A percentile compares a stretch with the other conserved stretches of the same genome.
Conservation (phyloP, 495 filamentous ascomycete genomes). For the Friedmanniomyces endolithicus region DNA sequence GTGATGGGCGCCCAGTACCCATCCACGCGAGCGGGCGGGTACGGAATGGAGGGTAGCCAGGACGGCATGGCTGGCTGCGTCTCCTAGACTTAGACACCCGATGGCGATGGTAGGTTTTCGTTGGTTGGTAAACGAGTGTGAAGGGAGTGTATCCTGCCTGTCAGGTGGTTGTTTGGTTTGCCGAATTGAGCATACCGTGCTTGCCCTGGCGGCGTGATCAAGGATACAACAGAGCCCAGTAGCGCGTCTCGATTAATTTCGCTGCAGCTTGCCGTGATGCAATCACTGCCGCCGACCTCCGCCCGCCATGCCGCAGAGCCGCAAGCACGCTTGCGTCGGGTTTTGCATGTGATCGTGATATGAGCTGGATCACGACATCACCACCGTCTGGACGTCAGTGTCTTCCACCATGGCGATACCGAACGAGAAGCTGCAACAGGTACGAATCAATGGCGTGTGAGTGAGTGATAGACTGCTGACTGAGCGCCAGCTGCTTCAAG, state of each 20-base stretch:
- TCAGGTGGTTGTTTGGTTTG: neutral
- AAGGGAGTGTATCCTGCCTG: neutral
- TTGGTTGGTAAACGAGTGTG: neutral
- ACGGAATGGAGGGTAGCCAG: slow-evolving; percentile 52
- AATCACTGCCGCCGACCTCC: neutral
- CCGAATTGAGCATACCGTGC: neutral
- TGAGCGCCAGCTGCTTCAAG: slow-evolving; percentile 61
- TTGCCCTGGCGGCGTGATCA: neutral
- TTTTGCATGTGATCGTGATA: neutral
- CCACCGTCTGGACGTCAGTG: neutral
- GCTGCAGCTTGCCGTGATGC: neutral
- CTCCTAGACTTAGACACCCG: neutral
- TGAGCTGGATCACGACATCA: neutral
- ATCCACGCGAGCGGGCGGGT: slow-evolving; percentile 46
- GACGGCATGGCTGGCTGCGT: slow-evolving; percentile 6
- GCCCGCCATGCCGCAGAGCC: neutral
- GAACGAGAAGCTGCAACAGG: slow-evolving; percentile 92
- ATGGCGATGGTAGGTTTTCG: neutral
- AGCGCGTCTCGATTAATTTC: too few relatives aligned
- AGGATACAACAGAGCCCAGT: too few relatives aligned
- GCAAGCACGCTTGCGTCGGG: neutral
- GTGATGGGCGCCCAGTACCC: slow-evolving; percentile 81
- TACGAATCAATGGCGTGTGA: slow-evolving; percentile 22
- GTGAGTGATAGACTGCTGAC: neutral
- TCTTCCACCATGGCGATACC: slow-evolving; percentile 77